Base-by-base conservation (phyloP, 2,329 filamentous ascomycete species). In the Claviceps cyperi region DNA sequence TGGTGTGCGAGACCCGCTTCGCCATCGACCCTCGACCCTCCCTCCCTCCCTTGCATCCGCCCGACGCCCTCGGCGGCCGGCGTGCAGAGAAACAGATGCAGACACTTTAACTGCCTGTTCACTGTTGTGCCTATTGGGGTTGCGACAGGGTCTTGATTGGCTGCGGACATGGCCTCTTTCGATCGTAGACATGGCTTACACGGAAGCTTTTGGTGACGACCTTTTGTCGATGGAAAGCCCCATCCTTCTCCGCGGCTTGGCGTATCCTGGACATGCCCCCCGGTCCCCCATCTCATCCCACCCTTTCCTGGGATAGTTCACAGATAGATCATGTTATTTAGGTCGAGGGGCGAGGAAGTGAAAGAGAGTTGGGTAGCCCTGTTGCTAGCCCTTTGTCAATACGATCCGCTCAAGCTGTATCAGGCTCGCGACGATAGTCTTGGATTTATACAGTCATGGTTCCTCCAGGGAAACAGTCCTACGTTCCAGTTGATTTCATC, bases 401-500 rank as follows among this genome's bases (percentile, higher is more conserved):
- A 61, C 57, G 56, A 56, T 60, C 57, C 56, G 53, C 54, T 58
- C 56, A 58, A 58, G 54, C 46, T 59, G 59, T 58, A 58, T 57
- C 58, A 57, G 59, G 50, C 55, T 57, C 60, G 54, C 58, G 58
- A 56, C 61, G 56, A 58, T 58, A 54, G 64, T 65, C 62, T 66
- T 62, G 63, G 63, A 63, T 65, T 64, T 66, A 66, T 65, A 65
- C 60, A 61, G 54, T 57, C 59, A 57, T 58, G 56, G 51, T 54
- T 62, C 61, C 62, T 61, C 58, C 63, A 52, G 50, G 56, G 55
- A 56, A 53, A 56, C 52, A 41, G 41, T 43, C 54, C 58, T 62
- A 55, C 66, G 64, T 69, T 66, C 66, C 66, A 68, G 65, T 67
- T 59, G 52, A 56, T 51, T 53, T 54, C 58, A 55, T 62, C 57